Percentiles rank a stretch among this genome's conserved stretches.
Conservation (phyloP, 2,329 filamentous ascomycete genomes). For the Taxawa tesnikishii region DNA sequence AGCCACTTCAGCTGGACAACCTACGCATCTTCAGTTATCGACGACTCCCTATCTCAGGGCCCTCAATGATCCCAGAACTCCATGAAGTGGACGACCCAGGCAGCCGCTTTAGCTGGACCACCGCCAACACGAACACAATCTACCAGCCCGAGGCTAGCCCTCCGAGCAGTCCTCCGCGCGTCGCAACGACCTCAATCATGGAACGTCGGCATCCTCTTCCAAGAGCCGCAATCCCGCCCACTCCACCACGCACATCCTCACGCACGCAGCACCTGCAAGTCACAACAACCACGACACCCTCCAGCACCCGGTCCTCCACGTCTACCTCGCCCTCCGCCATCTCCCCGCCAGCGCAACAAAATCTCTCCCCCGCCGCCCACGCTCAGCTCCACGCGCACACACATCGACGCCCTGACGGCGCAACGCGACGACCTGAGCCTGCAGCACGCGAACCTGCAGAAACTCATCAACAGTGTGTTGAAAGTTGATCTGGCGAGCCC, state of each 20-base stretch:
- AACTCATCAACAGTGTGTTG: slow-evolving; percentile 63
- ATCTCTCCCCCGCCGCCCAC: slow-evolving; percentile 2
- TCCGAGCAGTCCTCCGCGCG: slow-evolving; percentile 26
- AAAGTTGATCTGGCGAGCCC: slow-evolving; percentile 59
- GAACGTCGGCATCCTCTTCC: slow-evolving; percentile 6
- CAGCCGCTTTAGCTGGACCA: slow-evolving; percentile 31
- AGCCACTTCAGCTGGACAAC: slow-evolving; percentile 24
- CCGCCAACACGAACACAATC: slow-evolving; percentile 23
- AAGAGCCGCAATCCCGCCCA: slow-evolving; percentile 9
- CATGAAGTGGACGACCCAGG: slow-evolving; percentile 12
- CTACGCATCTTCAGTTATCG: slow-evolving; percentile 13
- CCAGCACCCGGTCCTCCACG: slow-evolving; percentile 29
- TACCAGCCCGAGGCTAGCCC: slow-evolving; percentile 28
- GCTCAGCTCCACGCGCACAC: slow-evolving; percentile 17
- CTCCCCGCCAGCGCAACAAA: slow-evolving; percentile 3
- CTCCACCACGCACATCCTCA: too few relatives aligned
- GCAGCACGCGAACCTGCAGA: slow-evolving; percentile 58
- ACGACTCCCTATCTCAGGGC: slow-evolving; percentile 5
- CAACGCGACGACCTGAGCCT: slow-evolving; percentile 53
- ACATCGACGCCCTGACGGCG: slow-evolving; percentile 54
- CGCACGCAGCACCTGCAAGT: slow-evolving; percentile 10
- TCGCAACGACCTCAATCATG: slow-evolving; percentile 14
- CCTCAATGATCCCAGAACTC: slow-evolving; percentile 13
- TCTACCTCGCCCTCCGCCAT: slow-evolving; percentile 5
- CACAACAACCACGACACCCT: slow-evolving; percentile 8